Percentiles rank a stretch among this genome's conserved stretches.
These are phyloP conservation scores for Ascochyta rabiei DNA, from an alignment of 2,329 filamentous ascomycete genomes.

Conservation along the genomic window DNA sequence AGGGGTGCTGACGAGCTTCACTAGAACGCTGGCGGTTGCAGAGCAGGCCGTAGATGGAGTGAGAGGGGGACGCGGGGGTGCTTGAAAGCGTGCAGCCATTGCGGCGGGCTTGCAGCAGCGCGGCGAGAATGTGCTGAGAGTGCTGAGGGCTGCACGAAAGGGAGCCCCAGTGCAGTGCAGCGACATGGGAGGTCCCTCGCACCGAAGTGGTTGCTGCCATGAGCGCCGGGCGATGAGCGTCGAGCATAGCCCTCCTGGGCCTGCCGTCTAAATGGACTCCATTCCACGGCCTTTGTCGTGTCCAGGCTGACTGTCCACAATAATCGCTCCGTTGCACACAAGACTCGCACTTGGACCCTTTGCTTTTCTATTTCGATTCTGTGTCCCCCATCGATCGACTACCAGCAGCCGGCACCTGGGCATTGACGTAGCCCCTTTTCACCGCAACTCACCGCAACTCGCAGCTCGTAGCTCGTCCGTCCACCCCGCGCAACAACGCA, in stretches of 20 bases:
- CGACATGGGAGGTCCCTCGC: slow-evolving; percentile 9
- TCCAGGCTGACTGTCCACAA: slow-evolving; percentile 9
- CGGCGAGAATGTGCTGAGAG: slow-evolving; percentile 9
- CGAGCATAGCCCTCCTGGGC: slow-evolving; percentile 12
- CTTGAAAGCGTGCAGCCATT: not conserved
- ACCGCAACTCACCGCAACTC: slow-evolving; percentile 16
- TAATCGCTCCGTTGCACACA: slow-evolving; percentile 15
- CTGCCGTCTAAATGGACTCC: slow-evolving; percentile 10
- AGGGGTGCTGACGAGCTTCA: not conserved
- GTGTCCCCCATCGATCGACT: slow-evolving; percentile 14
- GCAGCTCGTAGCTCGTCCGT: not conserved
- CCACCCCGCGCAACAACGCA: slow-evolving; percentile 6
- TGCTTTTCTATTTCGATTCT: slow-evolving; percentile 19
- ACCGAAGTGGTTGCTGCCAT: slow-evolving; percentile 5
- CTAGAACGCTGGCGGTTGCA: not conserved
- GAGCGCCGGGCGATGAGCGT: not conserved
- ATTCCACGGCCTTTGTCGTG: slow-evolving; percentile 9
- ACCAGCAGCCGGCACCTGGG: slow-evolving; percentile 7
- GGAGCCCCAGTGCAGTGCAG: slow-evolving; percentile 10
- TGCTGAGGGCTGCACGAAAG: not conserved
- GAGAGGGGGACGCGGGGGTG: not conserved
- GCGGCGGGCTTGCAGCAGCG: slow-evolving; percentile 14
- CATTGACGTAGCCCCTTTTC: slow-evolving; percentile 19
- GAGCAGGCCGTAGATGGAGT: not conserved
- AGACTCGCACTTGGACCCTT: not conserved